Evolutionary conservation across 345 rosid species (phyloP).

Genomic region (Eucalyptus marginata): DNA sequence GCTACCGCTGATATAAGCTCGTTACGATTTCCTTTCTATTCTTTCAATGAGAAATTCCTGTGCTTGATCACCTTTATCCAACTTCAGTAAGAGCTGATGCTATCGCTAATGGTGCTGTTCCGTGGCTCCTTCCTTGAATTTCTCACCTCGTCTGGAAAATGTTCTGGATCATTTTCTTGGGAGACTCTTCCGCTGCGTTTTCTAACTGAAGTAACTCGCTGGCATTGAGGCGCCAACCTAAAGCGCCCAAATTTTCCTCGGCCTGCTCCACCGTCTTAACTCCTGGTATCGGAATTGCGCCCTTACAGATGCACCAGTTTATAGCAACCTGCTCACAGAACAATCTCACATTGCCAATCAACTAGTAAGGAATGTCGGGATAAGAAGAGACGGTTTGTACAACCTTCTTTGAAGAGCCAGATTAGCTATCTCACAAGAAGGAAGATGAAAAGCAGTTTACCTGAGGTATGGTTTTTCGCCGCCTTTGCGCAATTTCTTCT

Average conservation of each 20-base stretch:
- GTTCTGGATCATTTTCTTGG: constrained; percentile 71
- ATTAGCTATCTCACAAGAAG: not conserved
- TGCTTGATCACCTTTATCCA: not conserved
- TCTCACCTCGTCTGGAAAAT: constrained; percentile 63
- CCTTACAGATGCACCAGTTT: constrained; percentile 91
- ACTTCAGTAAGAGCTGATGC: not conserved
- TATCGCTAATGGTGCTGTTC: not conserved
- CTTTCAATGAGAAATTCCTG: not conserved
- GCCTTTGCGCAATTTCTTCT: constrained; percentile 37
- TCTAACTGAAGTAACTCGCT: constrained; percentile 71
- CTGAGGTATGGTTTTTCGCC: constrained; percentile 65
- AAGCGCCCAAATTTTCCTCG: constrained; percentile 77
- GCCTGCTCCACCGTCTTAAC: constrained; percentile 65
- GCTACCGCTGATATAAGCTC: not conserved
- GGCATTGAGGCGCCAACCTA: constrained; percentile 63
- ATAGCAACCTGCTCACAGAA: constrained; percentile 50
- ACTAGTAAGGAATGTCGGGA: not conserved
- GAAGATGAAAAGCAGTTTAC: constrained; percentile 1
- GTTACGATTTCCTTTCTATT: not conserved
- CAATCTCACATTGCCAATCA: not conserved
- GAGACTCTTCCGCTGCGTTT: constrained; percentile 53
- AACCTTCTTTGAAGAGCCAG: not conserved
- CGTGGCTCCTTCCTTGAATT: not conserved
- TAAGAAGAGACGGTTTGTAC: not conserved
- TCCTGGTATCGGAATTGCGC: constrained; percentile 84